Evolutionary conservation across 306 rosid species (phyloP).

Genomic region (Abrus precatorius): DNA sequence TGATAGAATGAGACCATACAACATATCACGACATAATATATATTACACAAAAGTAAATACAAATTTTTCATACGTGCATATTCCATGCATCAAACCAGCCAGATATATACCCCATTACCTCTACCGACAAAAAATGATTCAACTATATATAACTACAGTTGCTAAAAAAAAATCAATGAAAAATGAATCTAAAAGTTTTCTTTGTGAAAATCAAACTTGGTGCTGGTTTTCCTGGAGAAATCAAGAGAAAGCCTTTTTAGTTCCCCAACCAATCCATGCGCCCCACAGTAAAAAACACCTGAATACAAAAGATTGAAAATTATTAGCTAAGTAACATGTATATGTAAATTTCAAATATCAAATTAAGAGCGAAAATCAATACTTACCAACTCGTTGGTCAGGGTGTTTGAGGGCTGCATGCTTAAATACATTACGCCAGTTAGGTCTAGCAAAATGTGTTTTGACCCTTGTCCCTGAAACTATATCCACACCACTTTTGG

Average conservation of each 20-base stretch:
- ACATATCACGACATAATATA: background rate
- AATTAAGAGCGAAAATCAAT: background rate
- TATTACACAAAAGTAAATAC: background rate
- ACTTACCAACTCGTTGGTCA: conserved; percentile 78
- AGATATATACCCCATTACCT: conserved; percentile 2
- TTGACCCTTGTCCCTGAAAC: conserved; percentile 85
- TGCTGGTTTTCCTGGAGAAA: conserved; percentile 78
- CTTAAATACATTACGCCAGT: conserved; percentile 82
- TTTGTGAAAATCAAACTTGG: conserved; percentile 93
- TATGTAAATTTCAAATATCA: conserved; percentile 5
- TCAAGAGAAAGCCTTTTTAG: conserved; percentile 69
- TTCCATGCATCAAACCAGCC: conserved; percentile 17
- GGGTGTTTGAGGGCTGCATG: conserved; percentile 68
- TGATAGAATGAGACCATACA: background rate
- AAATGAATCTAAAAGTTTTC: conserved; percentile 70
- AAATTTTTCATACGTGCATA: conserved; percentile 11
- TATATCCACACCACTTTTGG: conserved; percentile 74
- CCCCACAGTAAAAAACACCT: conserved; percentile 95
- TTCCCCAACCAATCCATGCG: conserved; percentile 75
- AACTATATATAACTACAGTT: conserved; percentile 37
- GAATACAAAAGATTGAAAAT: background rate
- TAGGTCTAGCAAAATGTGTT: conserved; percentile 85
- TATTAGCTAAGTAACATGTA: background rate
- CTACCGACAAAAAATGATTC: conserved; percentile 29
- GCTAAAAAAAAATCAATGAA: background rate